These are phyloP conservation scores for Fereydounia khargensis DNA, from an alignment of 1,284 basidiomycete species.

Conservation along the genomic window DNA sequence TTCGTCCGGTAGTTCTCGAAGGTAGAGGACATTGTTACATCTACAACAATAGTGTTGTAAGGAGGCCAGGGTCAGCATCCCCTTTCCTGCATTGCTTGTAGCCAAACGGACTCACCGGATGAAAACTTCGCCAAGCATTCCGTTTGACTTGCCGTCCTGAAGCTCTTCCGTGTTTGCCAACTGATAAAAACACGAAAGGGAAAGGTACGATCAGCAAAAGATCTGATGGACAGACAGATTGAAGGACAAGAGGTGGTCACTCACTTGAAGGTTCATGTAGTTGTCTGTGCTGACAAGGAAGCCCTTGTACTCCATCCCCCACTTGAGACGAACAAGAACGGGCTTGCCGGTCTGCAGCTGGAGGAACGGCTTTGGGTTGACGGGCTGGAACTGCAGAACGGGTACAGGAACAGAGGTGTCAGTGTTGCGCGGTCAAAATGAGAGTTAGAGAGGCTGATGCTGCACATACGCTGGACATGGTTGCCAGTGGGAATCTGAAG, in stretches of 20 bases:
- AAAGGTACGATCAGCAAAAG: not conserved
- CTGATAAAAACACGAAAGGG: constrained; percentile 60
- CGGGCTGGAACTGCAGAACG: constrained; percentile 71
- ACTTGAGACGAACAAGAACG: constrained; percentile 91
- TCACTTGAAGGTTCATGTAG: constrained; percentile 98
- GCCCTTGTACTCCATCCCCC: constrained; percentile 98
- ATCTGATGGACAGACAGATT: not conserved
- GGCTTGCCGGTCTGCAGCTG: constrained; percentile 97
- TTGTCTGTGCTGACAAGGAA: constrained; percentile 97
- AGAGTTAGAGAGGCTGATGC: not conserved
- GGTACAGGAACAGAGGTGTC: not conserved
- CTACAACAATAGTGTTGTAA: too few species aligned
- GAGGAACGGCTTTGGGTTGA: constrained; percentile 98
- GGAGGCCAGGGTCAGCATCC: too few species aligned
- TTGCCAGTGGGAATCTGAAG: not conserved
- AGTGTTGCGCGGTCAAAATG: not conserved
- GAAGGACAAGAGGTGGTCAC: constrained; percentile 17
- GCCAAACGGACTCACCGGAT: constrained; percentile 75
- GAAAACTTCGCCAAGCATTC: constrained; percentile 95
- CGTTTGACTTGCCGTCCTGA: constrained; percentile 92
- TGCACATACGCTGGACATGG: constrained; percentile 23
- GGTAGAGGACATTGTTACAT: constrained; percentile 56
- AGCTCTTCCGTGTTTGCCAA: constrained; percentile 98
- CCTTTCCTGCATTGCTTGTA: too few species aligned
- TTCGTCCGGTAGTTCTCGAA: constrained; percentile 47